Evolutionary conservation across 352 stramenopile genomes (phyloP).

Genomic region (Globisporangium viniferum): DNA sequence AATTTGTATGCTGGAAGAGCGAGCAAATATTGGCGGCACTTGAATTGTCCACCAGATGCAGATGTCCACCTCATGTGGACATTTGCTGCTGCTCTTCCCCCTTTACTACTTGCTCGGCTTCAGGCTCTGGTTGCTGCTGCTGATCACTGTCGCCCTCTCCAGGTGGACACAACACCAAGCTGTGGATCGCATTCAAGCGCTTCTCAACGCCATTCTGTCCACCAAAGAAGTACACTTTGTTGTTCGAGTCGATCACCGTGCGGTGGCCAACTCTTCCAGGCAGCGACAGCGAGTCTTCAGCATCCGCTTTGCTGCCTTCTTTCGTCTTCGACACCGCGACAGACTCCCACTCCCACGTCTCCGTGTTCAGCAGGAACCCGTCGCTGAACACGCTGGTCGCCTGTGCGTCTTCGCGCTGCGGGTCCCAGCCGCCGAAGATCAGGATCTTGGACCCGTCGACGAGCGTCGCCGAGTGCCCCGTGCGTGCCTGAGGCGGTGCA

Average conservation of each 20-base stretch:
- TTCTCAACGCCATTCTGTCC: constrained; percentile 79
- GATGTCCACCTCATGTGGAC: not conserved
- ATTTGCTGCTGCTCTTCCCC: not conserved
- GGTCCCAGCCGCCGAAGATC: constrained; percentile 93
- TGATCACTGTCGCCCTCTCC: not conserved
- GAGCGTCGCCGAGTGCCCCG: constrained; percentile 88
- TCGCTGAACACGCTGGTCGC: constrained; percentile 81
- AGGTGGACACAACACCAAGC: constrained; percentile 31
- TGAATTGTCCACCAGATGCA: not conserved
- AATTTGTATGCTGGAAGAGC: not conserved
- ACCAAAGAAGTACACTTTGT: constrained; percentile 84
- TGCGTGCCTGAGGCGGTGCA: constrained; percentile 67
- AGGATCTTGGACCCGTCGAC: constrained; percentile 86
- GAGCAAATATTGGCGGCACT: not conserved
- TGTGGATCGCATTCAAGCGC: constrained; percentile 82
- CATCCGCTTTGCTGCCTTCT: constrained; percentile 16
- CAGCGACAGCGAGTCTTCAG: constrained; percentile 15
- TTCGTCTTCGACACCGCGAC: constrained; percentile 31
- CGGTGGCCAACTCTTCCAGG: constrained; percentile 84
- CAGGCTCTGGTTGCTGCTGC: constrained; percentile 13
- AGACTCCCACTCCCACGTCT: constrained; percentile 88
- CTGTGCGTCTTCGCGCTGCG: constrained; percentile 51
- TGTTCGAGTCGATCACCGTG: constrained; percentile 55
- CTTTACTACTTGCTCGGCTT: constrained; percentile 2
- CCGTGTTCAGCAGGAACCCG: constrained; percentile 88